Evolutionary conservation across 768 basidiomycete genomes (phyloP), one percentile per base, ranked within the genome.

Genomic region (Amanita rubescens): DNA sequence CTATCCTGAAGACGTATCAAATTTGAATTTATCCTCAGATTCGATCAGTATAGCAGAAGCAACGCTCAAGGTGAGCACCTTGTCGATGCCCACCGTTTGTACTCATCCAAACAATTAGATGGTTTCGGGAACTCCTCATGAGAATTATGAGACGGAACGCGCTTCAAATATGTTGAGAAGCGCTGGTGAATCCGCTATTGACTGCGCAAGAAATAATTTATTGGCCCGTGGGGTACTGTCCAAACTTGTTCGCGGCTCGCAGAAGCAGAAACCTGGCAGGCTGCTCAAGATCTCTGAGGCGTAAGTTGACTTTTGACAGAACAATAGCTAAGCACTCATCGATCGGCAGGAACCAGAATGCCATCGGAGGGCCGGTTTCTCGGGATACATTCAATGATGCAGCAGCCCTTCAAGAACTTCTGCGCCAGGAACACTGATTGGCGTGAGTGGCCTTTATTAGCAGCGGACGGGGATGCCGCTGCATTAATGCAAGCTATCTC

Each of bases 401-500:
- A 2, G 62, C 71, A 20, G 73, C 79, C 12, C 65, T 90, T 32
- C 82, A 87, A 52, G 80, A 83, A 5, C 67, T 81, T 12, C 74
- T 77, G 20, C 60, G 67, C 22, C 74, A 75, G 38, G 75, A 76
- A 10, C 70, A 75, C n/a, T 5, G 72, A 70, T 1, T 87, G 82
- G 78, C 77, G 81, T 43, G 82, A 86, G 51, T 96, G 94, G 93
- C 81, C 89, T 0, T 64, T 91, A 43, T 71, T 86, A 27, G 82
- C 90, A 3, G 80, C 80, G 2, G 91, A 92, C 58, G 92, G 94
- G 7, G 90, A 94, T 58, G 73, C 82, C 46, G 86, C 88, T 12
- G 80, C 84, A 0, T 67, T 95, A 55, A 69, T 92, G 30, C 79
- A 90, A 55, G 72, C 92, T n/a, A 81, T 85, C n/a, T 94, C 92